A percentile compares a stretch with the other conserved stretches of the same genome.
These are phyloP conservation scores for Phaffia tasmanica DNA, from an alignment of 768 basidiomycete genomes.

Conservation along the genomic window DNA sequence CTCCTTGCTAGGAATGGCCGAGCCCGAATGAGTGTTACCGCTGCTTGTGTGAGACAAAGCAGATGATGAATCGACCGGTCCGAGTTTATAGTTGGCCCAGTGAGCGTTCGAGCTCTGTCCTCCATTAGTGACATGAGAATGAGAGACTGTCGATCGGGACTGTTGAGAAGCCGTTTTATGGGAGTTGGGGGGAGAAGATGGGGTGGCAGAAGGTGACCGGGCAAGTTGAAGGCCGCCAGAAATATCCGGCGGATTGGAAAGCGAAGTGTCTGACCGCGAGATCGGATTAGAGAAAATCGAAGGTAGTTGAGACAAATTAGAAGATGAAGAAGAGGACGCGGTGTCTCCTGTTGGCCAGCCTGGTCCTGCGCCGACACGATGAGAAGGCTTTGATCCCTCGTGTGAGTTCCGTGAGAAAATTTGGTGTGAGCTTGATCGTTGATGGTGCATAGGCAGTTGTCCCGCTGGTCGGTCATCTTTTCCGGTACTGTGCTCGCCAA, in stretches of 20 bases:
- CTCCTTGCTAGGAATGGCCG: neutral
- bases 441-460: neutral
- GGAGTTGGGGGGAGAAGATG: conserved; percentile 7
- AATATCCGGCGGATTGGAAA: neutral
- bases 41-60: conserved; percentile 16
- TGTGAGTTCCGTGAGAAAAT: neutral
- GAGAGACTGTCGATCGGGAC: conserved; percentile 6
- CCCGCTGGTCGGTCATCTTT: neutral
- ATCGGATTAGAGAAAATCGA: too few relatives aligned
- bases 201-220: conserved; percentile 4
- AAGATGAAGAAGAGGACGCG: too few relatives aligned
- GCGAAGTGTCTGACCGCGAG: neutral
- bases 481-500: neutral
- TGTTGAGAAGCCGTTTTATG: neutral
- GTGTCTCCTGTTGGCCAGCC: neutral
- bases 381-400: neutral
- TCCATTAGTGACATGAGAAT: neutral
- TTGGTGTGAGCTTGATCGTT: neutral
- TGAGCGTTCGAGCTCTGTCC: neutral
- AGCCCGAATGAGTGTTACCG: neutral
- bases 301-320: too few relatives aligned
- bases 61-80: conserved; percentile 7
- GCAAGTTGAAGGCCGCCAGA: neutral
- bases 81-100: conserved; percentile 3
- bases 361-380: conserved; percentile 2